Percentiles rank a stretch among this genome's conserved stretches.
These are phyloP conservation scores for Parasitella parasitica DNA, from an alignment of 371 early-diverging fungal species.

Conservation along the genomic window DNA sequence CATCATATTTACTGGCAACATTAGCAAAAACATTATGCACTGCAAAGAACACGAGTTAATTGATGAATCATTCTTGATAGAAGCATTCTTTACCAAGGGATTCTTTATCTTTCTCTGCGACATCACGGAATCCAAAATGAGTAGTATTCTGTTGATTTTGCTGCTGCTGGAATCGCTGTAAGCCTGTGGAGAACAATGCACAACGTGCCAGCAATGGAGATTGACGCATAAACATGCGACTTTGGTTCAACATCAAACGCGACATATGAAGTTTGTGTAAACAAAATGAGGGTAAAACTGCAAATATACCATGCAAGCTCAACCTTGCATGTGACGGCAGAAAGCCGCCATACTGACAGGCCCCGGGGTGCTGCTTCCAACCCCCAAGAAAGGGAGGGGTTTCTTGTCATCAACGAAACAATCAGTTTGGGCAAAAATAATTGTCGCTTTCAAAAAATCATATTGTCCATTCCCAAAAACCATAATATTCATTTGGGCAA, in stretches of 20 bases:
- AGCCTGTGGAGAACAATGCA: constrained; percentile 9
- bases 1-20: constrained; percentile 92
- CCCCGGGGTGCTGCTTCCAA: no score
- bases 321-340: no score
- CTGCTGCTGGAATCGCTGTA: constrained; percentile 6
- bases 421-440: no score
- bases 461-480: no score
- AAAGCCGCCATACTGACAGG: no score
- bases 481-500: no score
- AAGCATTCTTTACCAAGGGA: constrained; percentile 65
- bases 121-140: constrained; percentile 92
- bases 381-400: no score
- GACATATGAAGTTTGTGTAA: constrained; percentile 3
- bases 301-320: no score
- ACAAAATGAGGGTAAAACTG: background rate
- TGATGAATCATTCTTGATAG: background rate
- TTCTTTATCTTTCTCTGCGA: constrained; percentile 85
- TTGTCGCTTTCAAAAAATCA: no score
- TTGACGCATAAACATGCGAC: constrained; percentile 10
- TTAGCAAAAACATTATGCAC: constrained; percentile 90
- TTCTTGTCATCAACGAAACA: no score
- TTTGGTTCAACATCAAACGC: constrained; percentile 3
- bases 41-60: constrained; percentile 6
- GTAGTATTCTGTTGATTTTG: constrained; percentile 43
- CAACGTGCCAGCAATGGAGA: constrained; percentile 3